Evolutionary conservation across 192 early-diverging fungal genomes (phyloP), one percentile per base, ranked within the genome.

Genomic region (Linnemannia zychae): DNA sequence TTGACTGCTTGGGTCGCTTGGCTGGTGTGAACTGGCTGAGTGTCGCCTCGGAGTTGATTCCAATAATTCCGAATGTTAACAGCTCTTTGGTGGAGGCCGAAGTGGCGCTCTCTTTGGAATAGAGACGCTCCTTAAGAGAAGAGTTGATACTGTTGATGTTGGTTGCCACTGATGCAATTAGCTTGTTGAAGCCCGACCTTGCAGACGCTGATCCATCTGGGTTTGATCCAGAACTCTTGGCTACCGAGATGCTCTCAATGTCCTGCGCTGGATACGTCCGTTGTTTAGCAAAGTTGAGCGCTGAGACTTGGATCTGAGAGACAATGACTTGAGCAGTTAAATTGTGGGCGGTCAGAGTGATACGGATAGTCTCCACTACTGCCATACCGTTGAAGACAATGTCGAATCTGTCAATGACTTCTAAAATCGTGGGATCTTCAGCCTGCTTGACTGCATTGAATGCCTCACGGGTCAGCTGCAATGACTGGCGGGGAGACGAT

Each of bases 331-430:
- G 71, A 16, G 88, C 87, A 0, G 76, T 72, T 24, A 92, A 50
- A 37, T 89, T 87, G 50, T 92, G 89, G 0, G 90, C 90, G 6
- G 80, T 87, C 24, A 91, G 79, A 12, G 75, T 87, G 44, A 92
- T 71, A 16, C 66, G 69, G 15, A 92, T 90, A 0, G 72, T 81
- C 49, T 91, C 85, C 40, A 92, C 38, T 3, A 76, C 70, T 2
- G 90, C 67, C 66, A 91, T 81, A 20, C 82, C 87, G 28, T 91
- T 91, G 18, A 86, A 84, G 16, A 89, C 73, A 7, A 92, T 75
- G 53, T 92, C 91, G 7, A 92, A 76, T 37, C 86, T 73, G 17
- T 85, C 75, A 16, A 88, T 65, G 3, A 76, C 70, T 16, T 85
- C 33, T 38, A 85, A 3, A 40, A 85, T 49, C 1, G 68, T 75